Base-by-base conservation (phyloP, 2,329 filamentous ascomycete genomes). In the Xylariomycetidae sp. region DNA sequence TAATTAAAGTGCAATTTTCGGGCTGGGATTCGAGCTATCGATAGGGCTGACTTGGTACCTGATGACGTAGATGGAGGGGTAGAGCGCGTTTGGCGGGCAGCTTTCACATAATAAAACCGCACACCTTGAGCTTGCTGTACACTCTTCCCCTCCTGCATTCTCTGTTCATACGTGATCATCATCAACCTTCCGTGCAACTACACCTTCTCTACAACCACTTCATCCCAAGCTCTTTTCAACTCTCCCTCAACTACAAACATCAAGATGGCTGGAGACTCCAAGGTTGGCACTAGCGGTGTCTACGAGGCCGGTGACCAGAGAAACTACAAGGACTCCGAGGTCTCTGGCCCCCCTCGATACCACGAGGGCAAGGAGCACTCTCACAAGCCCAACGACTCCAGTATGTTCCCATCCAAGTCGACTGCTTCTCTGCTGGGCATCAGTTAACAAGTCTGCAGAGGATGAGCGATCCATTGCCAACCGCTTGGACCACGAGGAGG, bases 221-320 rank as follows among this genome's bases (percentile, higher is more conserved):
- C n/a, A n/a, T n/a, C n/a, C n/a, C n/a, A n/a, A n/a, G n/a, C n/a
- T n/a, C n/a, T n/a, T n/a, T n/a, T n/a, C n/a, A n/a, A n/a, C n/a
- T 23, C 20, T 23, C 2, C 29, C 14, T 16, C n/a, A 31, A 29
- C 12, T 26, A 15, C 13, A 7, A 19, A 27, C 22, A 17, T 19
- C 17, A 56, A 25, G 26, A 62, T 61, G 59, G 56, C 57, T 29
- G 53, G 50, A 23, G 50, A 65, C 40, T 85, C 82, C 37, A 82
- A 68, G 54, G 82, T 90, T 54, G 85, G 85, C 47, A 70, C 66
- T 57, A 51, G 62, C 43, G 57, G 61, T 40, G 63, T 86, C 56
- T 89, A 92, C 64, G 82, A 89, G 64, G 79, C 72, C 37, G 81
- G 79, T 38, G 85, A 92, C 62, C 85, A 92, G 69, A 73, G 75